Evolutionary conservation across 495 filamentous ascomycete species (phyloP).

Genomic region (Margaritispora aquatica): DNA sequence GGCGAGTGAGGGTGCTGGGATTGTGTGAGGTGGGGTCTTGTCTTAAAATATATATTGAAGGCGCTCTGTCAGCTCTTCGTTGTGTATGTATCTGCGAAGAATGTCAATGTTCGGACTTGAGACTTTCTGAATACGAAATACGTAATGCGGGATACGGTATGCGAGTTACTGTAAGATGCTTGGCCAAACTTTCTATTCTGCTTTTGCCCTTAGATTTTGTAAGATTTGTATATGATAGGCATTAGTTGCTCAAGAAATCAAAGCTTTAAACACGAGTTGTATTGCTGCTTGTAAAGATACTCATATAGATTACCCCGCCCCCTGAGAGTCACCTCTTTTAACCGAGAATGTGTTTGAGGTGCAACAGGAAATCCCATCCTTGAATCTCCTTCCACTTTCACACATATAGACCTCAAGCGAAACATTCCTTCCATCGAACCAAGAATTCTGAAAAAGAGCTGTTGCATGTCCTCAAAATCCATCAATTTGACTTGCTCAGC

Average conservation of each 20-base stretch:
- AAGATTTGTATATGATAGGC: too few relatives aligned
- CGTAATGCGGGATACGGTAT: too few relatives aligned
- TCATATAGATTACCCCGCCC: background rate
- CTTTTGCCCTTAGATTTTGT: too few relatives aligned
- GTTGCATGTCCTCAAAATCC: too few relatives aligned
- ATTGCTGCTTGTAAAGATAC: background rate
- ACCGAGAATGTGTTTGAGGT: background rate
- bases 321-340: background rate
- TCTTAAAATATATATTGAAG: too few relatives aligned
- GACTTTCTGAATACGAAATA: too few relatives aligned
- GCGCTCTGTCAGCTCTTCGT: too few relatives aligned
- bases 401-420: background rate
- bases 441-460: background rate
- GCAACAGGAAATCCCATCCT: background rate
- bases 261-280: background rate
- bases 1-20: background rate
- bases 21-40: background rate
- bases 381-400: background rate
- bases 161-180: too few relatives aligned
- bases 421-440: background rate
- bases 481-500: too few relatives aligned
- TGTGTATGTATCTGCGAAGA: too few relatives aligned
- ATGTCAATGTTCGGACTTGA: too few relatives aligned
- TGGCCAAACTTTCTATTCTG: too few relatives aligned
- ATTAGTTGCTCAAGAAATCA: background rate